phyloP scores from a whole-genome alignment of 352 stramenopile species.

The Phytopythium oedochilum region DNA sequence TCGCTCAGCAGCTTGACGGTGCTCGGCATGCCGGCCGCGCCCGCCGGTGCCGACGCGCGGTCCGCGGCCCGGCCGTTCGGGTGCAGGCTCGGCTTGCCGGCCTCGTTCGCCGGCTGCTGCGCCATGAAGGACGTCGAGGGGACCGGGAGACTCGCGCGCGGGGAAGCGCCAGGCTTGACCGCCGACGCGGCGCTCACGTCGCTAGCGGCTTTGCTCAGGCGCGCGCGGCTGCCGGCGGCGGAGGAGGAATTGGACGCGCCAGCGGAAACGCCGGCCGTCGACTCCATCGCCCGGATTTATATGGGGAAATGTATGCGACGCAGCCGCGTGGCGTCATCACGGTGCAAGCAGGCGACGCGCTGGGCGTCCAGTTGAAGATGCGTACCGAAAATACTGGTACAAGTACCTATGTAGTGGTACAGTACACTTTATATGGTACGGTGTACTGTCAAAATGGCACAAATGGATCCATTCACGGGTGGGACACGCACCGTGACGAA shows the following conservation, averaged over 20 bases:
- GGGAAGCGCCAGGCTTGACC: background rate
- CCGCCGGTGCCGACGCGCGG: conserved; percentile 3
- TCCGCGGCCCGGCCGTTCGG: conserved; percentile 2
- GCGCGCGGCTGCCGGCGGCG: background rate
- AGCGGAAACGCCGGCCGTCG: background rate
- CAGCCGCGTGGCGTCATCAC: background rate
- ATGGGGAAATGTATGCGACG: background rate
- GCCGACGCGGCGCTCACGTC: background rate
- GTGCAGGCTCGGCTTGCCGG: conserved; percentile 11
- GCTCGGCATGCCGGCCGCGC: conserved; percentile 26
- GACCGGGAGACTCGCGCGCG: conserved; percentile 2
- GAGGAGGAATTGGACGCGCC: background rate
- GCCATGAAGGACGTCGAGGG: conserved; percentile 2
- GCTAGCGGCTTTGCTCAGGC: conserved; percentile 3
- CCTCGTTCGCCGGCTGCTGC: conserved; percentile 1
- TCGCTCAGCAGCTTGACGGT: conserved; percentile 70
- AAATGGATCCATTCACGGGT: too few relatives aligned
- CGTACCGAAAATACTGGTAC: too few relatives aligned
- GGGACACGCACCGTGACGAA: too few relatives aligned
- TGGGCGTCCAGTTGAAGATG: too few relatives aligned
- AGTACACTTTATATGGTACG: too few relatives aligned
- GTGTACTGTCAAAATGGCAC: too few relatives aligned
- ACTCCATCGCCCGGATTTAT: background rate
- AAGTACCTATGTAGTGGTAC: too few relatives aligned
- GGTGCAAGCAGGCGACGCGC: background rate